Evolutionary conservation across 768 basidiomycete genomes (phyloP).

Genomic region (Cystofilobasidium macerans): DNA sequence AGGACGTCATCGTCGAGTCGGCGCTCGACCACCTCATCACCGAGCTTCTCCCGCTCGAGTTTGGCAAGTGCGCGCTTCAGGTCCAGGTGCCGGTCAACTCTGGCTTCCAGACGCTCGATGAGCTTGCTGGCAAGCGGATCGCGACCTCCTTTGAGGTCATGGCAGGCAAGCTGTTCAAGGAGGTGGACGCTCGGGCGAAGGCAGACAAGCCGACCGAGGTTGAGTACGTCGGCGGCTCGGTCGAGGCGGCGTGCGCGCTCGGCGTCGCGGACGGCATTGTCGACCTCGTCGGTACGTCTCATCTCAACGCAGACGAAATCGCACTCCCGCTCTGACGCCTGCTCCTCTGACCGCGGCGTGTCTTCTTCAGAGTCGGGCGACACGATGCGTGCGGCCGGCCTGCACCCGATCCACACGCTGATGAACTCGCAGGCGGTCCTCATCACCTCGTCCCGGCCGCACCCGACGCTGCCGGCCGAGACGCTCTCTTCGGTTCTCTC

Average conservation of each 20-base stretch:
- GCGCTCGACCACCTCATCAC: slow-evolving; percentile 66
- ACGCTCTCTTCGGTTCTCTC: slow-evolving; percentile 77
- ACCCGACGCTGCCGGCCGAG: slow-evolving; percentile 42
- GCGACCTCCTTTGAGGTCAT: slow-evolving; percentile 94
- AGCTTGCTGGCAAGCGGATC: slow-evolving; percentile 79
- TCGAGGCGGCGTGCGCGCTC: slow-evolving; percentile 92
- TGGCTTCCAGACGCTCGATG: slow-evolving; percentile 57
- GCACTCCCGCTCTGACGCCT: not conserved
- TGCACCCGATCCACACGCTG: slow-evolving; percentile 83
- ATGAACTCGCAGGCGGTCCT: slow-evolving; percentile 82
- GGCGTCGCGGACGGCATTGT: slow-evolving; percentile 97
- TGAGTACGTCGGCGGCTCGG: slow-evolving; percentile 93
- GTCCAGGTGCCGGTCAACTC: slow-evolving; percentile 62
- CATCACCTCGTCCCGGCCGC: slow-evolving; percentile 52
- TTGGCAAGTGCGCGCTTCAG: slow-evolving; percentile 80
- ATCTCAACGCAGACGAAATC: not conserved
- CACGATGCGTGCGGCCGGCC: slow-evolving; percentile 95
- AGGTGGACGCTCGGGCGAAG: slow-evolving; percentile 40
- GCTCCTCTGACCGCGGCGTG: not conserved
- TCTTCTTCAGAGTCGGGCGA: slow-evolving; percentile 75
- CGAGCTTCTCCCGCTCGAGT: slow-evolving; percentile 71
- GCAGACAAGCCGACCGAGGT: slow-evolving; percentile 60
- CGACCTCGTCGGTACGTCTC: slow-evolving; percentile 74
- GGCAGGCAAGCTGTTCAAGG: slow-evolving; percentile 60
- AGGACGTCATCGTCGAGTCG: slow-evolving; percentile 90